Evolutionary conservation across 108 stramenopile genomes (phyloP), one percentile per base, ranked within the genome.

Genomic region (Cylindrotheca closterium): DNA sequence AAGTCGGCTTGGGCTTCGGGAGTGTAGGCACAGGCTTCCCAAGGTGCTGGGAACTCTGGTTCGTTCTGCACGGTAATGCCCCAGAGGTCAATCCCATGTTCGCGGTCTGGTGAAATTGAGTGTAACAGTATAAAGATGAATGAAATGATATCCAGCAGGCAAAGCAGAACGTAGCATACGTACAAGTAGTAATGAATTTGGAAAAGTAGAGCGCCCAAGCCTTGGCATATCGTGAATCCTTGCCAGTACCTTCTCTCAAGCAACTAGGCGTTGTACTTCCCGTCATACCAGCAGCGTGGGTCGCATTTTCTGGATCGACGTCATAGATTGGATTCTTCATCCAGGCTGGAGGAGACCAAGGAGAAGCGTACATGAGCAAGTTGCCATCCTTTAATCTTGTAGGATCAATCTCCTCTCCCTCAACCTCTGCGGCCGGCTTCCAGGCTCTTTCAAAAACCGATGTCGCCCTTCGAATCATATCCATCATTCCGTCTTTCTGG

Each of bases 261-360:
- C 97, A 96, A 21, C 70, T 72, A 0, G 94, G 95, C 48, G 72
- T 33, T 7, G 80, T 77, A 72, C 88, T 82, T 7, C 73, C 71
- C 4, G 79, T 80, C 92, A 93, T 92, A 45, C 47, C 49, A 19
- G 50, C 32, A 1, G 64, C 65, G 64, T 58, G 75, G 15, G 77
- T 79, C 5, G 31, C 37, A 0, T 60, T 74, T 22, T 51, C 62
- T 21, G 60, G 33, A 8, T 73, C 73, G 33, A 86, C 75, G 23
- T 66, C 60, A n/a, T 45, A 30, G 8, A 78, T 78, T 0, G 90
- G 88, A 23, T 75, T 71, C 75, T 98, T 98, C 96, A 98, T 96
- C 97, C 97, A 98, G 3, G 89, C 70, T 1, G 97, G 97, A 18
- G 97, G 97, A 52, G 80, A 83, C 97, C 97, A 98, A 12, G 97